Evolutionary conservation across 441 rosid genomes (phyloP).

Genomic region (Metrosideros polymorpha): DNA sequence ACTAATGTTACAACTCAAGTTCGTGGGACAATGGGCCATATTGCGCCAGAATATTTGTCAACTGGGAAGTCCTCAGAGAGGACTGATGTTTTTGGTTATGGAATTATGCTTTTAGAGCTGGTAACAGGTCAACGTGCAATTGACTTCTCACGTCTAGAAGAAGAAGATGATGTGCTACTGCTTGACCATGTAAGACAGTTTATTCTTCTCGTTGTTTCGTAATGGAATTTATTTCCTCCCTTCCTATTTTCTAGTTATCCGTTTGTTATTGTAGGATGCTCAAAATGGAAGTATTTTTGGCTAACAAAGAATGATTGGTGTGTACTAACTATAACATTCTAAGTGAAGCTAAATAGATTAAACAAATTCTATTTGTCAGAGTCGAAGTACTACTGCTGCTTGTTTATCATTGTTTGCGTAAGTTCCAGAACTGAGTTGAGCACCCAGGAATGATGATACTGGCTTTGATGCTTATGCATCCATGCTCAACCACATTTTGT

Average conservation of each 20-base stretch:
- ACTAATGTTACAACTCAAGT: conserved; percentile 91
- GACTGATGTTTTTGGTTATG: conserved; percentile 92
- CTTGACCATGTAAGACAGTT: conserved; percentile 73
- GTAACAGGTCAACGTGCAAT: conserved; percentile 97
- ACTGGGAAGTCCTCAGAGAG: conserved; percentile 92
- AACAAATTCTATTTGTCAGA: neutral
- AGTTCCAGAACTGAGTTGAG: neutral
- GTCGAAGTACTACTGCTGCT: neutral
- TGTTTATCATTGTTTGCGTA: neutral
- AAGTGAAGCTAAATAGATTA: neutral
- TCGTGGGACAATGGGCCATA: conserved; percentile 98
- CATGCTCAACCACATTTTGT: neutral
- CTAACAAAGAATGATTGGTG: neutral
- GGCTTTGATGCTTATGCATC: neutral
- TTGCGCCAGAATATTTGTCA: conserved; percentile 94
- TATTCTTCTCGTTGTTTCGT: neutral
- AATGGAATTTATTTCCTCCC: neutral
- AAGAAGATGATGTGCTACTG: conserved; percentile 83
- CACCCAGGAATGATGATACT: neutral
- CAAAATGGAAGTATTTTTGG: neutral
- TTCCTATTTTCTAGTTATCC: neutral
- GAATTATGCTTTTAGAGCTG: conserved; percentile 89
- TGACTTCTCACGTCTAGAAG: conserved; percentile 91
- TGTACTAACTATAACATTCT: neutral
- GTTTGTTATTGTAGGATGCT: neutral